Evolutionary conservation across 352 stramenopile species (phyloP), one percentile per base, ranked within the genome.

Genomic region (Globisporangium orthogonon): DNA sequence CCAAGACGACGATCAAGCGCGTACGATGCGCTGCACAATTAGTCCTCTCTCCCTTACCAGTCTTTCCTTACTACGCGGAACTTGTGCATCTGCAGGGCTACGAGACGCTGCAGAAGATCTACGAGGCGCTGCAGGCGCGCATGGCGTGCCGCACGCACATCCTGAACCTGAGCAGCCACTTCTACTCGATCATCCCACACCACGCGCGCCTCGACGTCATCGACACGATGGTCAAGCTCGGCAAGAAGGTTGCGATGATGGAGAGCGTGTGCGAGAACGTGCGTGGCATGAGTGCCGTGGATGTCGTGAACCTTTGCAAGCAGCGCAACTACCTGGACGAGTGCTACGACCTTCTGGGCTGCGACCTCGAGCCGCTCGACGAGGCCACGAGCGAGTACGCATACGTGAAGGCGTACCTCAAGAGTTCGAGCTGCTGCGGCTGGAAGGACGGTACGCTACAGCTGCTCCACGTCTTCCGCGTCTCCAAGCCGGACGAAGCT

Each of bases 211-310:
- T 88, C 31, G 58, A 76, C 35, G 58, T 74, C 7, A 86, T 89
- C 46, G 78, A 89, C 63, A 83, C 76, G 29, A 87, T 89, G 69
- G 53, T 85, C 17, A 86, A 84, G 56, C 60, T 89, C 40, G 73
- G 66, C 37, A 77, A 83, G 41, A 86, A 83, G 47, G 71, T 86
- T 0, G 66, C 72, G 47, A 66, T 82, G 31, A 78, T 89, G 67
- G 67, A 71, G 63, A 71, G 76, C 55, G 64, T 88, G 28, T 66
- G 69, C 28, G 69, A 70, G 23, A 75, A 68, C 45, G 63, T 81
- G 39, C 63, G 71, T 52, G 66, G 72, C 48, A 68, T 76, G 70
- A 65, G 15, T 70, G 67, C 30, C 17, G 49, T 70, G 13, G 71
- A 74, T 7, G 62, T 86, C 44, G 73, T 60, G 44, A 63, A 52